Conservation (phyloP, 305 asterid species). For the Solanum hybrid region DNA sequence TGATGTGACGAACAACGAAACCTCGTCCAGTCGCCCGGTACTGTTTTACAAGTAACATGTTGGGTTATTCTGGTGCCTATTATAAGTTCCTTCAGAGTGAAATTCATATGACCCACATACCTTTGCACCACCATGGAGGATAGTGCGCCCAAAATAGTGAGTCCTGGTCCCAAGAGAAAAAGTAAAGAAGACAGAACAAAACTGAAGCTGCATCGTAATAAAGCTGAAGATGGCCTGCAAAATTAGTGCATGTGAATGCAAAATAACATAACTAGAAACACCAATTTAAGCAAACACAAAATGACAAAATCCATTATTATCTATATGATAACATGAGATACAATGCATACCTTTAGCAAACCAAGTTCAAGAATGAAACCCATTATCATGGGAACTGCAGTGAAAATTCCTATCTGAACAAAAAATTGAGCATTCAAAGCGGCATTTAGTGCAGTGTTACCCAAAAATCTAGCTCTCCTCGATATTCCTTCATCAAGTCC, state of each 20-base stretch:
- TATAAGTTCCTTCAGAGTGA: background rate
- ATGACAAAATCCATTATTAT: background rate
- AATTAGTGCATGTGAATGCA: background rate
- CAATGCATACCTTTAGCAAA: conserved; percentile 58
- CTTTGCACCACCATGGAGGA: conserved; percentile 99
- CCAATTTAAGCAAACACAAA: background rate
- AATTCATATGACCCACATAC: conserved; percentile 26
- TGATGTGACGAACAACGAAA: conserved; percentile 92
- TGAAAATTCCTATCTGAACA: conserved; percentile 94
- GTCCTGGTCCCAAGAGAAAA: conserved; percentile 94
- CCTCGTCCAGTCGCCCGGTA: conserved; percentile 99
- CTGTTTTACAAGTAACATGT: conserved; percentile 20
- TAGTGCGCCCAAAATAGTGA: conserved; percentile 95
- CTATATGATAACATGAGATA: background rate
- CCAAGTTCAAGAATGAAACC: conserved; percentile 94
- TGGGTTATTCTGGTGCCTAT: background rate
- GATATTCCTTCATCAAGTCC: conserved; percentile 89
- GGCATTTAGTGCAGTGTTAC: conserved; percentile 80
- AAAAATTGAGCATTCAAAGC: conserved; percentile 91
- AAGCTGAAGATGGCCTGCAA: conserved; percentile 94
- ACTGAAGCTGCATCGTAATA: conserved; percentile 98
- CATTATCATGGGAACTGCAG: conserved; percentile 97
- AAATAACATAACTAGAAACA: background rate
- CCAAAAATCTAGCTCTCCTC: conserved; percentile 38
- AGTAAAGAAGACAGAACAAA: conserved; percentile 91